Evolutionary conservation across 2,329 filamentous ascomycete genomes (phyloP).

Genomic region (Sporothrix schenckii): DNA sequence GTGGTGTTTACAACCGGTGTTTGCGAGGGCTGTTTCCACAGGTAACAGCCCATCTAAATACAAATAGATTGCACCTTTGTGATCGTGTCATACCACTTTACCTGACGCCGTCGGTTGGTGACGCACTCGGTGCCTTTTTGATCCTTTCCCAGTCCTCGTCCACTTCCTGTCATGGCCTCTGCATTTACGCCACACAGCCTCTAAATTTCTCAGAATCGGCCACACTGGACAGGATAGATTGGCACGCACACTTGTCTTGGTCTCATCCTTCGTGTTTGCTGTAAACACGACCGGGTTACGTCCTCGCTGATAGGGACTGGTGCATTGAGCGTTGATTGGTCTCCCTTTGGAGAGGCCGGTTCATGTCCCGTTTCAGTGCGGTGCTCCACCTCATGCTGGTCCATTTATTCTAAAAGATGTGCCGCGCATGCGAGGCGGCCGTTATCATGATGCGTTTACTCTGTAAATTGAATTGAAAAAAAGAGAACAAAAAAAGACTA

Average conservation of each 20-base stretch:
- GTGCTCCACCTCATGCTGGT: not conserved
- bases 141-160: not conserved
- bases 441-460: not conserved
- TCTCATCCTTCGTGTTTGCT: not conserved
- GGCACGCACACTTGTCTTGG: not conserved
- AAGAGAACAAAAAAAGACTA: too few species aligned
- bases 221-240: too few species aligned
- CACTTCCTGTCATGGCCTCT: not conserved
- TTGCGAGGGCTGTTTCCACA: not conserved
- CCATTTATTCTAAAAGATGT: not conserved
- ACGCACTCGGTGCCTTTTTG: not conserved
- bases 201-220: not conserved
- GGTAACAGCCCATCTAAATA: too few species aligned
- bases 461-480: too few species aligned
- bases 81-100: not conserved
- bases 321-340: constrained; percentile 9
- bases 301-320: not conserved
- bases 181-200: not conserved
- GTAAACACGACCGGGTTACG: not conserved
- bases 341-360: not conserved
- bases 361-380: not conserved
- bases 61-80: not conserved
- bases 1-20: not conserved
- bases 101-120: not conserved
- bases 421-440: constrained; percentile 3